These are phyloP conservation scores for Erodium chrysanthum DNA, from an alignment of 441 rosid species.

Conservation along the genomic window DNA sequence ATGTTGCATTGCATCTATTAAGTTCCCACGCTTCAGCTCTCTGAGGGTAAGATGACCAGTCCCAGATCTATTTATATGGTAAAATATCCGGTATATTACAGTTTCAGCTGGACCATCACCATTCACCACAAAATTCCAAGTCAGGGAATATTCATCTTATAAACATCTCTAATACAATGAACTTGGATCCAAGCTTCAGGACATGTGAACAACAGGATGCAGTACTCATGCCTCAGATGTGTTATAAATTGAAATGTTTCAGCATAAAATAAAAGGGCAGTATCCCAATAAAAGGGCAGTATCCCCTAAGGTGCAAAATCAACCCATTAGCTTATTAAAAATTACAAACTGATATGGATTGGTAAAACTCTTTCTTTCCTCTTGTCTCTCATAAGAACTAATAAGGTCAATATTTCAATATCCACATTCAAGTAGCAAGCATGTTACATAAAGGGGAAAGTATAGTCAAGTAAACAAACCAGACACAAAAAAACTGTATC, in stretches of 20 bases:
- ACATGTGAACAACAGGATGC: slow-evolving; percentile 1
- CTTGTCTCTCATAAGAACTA: not conserved
- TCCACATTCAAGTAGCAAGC: not conserved
- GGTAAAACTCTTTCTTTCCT: not conserved
- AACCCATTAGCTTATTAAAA: not conserved
- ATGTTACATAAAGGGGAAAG: not conserved
- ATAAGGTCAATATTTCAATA: not conserved
- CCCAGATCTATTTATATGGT: slow-evolving; percentile 79
- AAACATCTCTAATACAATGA: not conserved
- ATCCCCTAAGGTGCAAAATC: not conserved
- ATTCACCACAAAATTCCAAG: slow-evolving; percentile 21
- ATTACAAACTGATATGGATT: not conserved
- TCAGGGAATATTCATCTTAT: slow-evolving; percentile 7
- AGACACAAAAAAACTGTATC: not conserved
- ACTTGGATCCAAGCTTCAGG: slow-evolving; percentile 4
- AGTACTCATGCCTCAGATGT: not conserved
- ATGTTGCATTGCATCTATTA: slow-evolving; percentile 76
- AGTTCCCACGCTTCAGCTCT: slow-evolving; percentile 83
- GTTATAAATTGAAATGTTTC: not conserved
- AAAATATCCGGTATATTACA: slow-evolving; percentile 87
- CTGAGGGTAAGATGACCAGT: slow-evolving; percentile 73
- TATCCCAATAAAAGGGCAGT: not conserved
- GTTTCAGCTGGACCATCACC: slow-evolving; percentile 74
- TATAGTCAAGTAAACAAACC: not conserved
- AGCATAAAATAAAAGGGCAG: not conserved